Conservation (phyloP, 768 basidiomycete species). For the Boletales sp. region DNA sequence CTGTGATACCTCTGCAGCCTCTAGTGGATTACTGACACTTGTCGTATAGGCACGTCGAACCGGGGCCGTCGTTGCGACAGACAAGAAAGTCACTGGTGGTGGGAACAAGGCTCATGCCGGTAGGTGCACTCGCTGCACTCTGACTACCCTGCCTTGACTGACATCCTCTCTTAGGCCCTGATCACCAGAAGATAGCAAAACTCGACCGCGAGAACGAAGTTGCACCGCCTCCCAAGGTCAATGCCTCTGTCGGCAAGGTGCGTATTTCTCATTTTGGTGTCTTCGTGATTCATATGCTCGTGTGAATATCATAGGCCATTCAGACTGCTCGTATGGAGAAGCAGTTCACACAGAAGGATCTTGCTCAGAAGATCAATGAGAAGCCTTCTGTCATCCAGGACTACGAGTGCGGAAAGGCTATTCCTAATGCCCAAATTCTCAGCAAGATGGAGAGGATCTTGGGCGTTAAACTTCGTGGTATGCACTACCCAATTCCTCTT, state of each 20-base stretch:
- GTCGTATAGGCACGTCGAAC: slow-evolving; percentile 61
- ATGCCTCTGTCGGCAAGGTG: slow-evolving; percentile 70
- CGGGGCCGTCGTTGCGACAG: slow-evolving; percentile 76
- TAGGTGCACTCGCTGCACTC: slow-evolving; percentile 27
- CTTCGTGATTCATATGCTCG: slow-evolving; percentile 1
- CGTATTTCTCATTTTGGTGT: slow-evolving; percentile 9
- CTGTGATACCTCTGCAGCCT: background rate
- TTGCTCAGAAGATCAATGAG: slow-evolving; percentile 91
- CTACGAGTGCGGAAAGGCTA: slow-evolving; percentile 84
- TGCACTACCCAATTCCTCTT: slow-evolving; percentile 19
- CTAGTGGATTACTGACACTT: slow-evolving; percentile 3
- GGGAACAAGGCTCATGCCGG: slow-evolving; percentile 76
- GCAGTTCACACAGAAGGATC: slow-evolving; percentile 84
- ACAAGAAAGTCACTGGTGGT: slow-evolving; percentile 71
- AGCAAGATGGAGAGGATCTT: slow-evolving; percentile 84
- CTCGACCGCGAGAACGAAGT: slow-evolving; percentile 95
- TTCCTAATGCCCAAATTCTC: slow-evolving; percentile 84
- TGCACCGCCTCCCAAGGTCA: slow-evolving; percentile 82
- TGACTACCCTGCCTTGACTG: background rate
- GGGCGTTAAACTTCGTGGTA: slow-evolving; percentile 87
- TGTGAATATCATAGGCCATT: slow-evolving; percentile 58
- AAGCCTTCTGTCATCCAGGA: slow-evolving; percentile 86
- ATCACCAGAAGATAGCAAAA: slow-evolving; percentile 91
- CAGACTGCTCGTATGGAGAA: slow-evolving; percentile 74
- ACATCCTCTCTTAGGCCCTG: slow-evolving; percentile 56